Evolutionary conservation across 1,284 basidiomycete species (phyloP), one percentile per base, ranked within the genome.

Genomic region (Ceratobasidium theobromae): DNA sequence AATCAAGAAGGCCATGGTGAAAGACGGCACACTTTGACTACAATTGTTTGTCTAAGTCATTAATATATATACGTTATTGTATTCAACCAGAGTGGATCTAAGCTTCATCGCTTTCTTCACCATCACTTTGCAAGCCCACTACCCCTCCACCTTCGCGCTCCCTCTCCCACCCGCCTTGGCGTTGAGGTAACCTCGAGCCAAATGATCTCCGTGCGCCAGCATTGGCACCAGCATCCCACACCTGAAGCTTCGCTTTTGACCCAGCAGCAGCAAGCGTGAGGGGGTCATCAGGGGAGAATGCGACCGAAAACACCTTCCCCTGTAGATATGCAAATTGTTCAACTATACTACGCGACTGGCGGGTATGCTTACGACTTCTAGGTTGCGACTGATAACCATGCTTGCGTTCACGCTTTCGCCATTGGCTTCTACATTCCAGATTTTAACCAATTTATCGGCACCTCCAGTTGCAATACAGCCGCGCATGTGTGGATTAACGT

Each of bases 261-360:
- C 97, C 97, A 12, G 91, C 97, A 1, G 93, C 95, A 1, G 95
- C 96, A 49, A 99, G 76, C 1, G 93, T 97, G 58, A 98, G 85
- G 0, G 95, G 90, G 72, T 97, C 92, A 75, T 98, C 94, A 0
- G 97, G 96, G 23, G 92, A 95, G 81, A 92, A 98, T 2, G 84
- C 81, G 0, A 89, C 83, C 0, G 94, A 89, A 77, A 99, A 99
- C 18, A 99, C 89, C 79, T 97, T 97, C 76, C 96, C 96, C 92
- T 95, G 72, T 66, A 53, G 33, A 54, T 45, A 32, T 4, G 18
- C 14, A 9, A 35, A 46, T 12, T 32, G 28, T 27, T 46, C 25
- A 69, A 57, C 53, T 4, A 28, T 48, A 51, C 69, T 55, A 53
- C 65, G 65, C 40, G 33, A 57, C 25, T 49, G 21, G 64, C 25